Evolutionary conservation across 2,329 filamentous ascomycete genomes (phyloP), one percentile per base, ranked within the genome.

Genomic region (Lachnellula arida): DNA sequence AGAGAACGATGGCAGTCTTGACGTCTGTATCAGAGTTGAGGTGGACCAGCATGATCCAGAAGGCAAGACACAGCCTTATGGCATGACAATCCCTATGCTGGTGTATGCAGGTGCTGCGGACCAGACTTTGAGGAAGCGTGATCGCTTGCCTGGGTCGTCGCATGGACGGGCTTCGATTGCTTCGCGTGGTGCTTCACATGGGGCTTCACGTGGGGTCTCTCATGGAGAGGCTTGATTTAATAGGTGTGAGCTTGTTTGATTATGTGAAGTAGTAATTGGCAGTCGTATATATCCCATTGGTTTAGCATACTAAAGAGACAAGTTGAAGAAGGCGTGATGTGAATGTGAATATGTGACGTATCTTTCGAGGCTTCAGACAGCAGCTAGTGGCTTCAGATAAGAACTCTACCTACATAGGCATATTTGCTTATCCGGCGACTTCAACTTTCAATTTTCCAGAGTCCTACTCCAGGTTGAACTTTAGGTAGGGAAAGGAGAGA

Each of bases 1-100:
- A 70, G 72, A 74, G 64, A 69, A 78, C 71, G 77, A 87, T 74
- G 78, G 80, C 65, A 76, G 82, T 9, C 79, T 99, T 4, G 91
- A 97, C 65, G 84, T 97, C 49, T 86, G 85, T 54, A 83, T 99
- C 65, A 88, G 91, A 55, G 86, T 97, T 61, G 94, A 99, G 73
- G 84, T 93, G 60, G 85, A 92, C 69, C 89, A 96, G 68, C 85
- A 87, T 65, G 85, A 97, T 69, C 84, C 84, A 2, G 78, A 88
- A 37, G 94, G 94, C 39, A 83, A 81, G 62, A 97, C 94, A 0
- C 80, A 86, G 59, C 82, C 85, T 14, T 99, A 99, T 68, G 88
- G 92, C 9, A 76, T 99, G 48, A 86, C 91, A 2, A 85, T 99
- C n/a, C 94, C 94, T 12, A 34, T 48, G 5, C 52, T 70, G 50